Conservation (phyloP, 306 rosid genomes). For the Coriaria nepalensis region DNA sequence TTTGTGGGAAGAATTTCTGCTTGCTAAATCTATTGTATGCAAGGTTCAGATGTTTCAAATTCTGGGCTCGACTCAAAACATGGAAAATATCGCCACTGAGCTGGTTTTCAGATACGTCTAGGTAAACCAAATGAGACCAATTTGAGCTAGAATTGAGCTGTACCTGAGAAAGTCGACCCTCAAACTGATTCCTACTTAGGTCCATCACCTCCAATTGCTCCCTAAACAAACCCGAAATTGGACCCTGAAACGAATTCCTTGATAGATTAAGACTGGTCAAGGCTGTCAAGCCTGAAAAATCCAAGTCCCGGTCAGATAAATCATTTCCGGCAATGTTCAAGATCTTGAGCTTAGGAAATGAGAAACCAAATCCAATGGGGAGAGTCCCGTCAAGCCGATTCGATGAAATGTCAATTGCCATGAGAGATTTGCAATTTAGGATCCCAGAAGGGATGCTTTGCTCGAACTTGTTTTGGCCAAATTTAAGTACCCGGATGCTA, state of each 20-base stretch:
- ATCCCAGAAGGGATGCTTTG: slow-evolving; percentile 52
- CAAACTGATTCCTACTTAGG: slow-evolving; percentile 81
- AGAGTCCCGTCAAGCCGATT: slow-evolving; percentile 63
- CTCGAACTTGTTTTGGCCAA: slow-evolving; percentile 46
- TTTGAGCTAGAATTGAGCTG: slow-evolving; percentile 34
- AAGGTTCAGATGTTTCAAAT: slow-evolving; percentile 61
- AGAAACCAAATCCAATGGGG: slow-evolving; percentile 72
- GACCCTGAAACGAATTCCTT: slow-evolving; percentile 68
- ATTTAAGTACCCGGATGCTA: slow-evolving; percentile 45
- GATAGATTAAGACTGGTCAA: slow-evolving; percentile 60
- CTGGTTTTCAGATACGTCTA: slow-evolving; percentile 80
- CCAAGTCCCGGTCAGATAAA: slow-evolving; percentile 39
- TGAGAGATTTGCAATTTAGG: slow-evolving; percentile 46
- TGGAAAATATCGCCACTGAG: slow-evolving; percentile 65
- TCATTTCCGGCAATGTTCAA: slow-evolving; percentile 72
- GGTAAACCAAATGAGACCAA: slow-evolving; percentile 67
- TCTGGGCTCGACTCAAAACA: slow-evolving; percentile 33
- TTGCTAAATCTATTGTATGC: slow-evolving; percentile 69
- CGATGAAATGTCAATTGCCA: slow-evolving; percentile 60
- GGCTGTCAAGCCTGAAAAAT: slow-evolving; percentile 51
- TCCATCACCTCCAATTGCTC: slow-evolving; percentile 59
- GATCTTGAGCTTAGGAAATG: slow-evolving; percentile 59
- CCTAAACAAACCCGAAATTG: slow-evolving; percentile 48
- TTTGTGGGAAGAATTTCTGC: slow-evolving; percentile 40
- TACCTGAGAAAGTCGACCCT: slow-evolving; percentile 77